These are phyloP conservation scores for Puccinia triticina DNA, from an alignment of 1,284 basidiomycete genomes.

Conservation along the genomic window DNA sequence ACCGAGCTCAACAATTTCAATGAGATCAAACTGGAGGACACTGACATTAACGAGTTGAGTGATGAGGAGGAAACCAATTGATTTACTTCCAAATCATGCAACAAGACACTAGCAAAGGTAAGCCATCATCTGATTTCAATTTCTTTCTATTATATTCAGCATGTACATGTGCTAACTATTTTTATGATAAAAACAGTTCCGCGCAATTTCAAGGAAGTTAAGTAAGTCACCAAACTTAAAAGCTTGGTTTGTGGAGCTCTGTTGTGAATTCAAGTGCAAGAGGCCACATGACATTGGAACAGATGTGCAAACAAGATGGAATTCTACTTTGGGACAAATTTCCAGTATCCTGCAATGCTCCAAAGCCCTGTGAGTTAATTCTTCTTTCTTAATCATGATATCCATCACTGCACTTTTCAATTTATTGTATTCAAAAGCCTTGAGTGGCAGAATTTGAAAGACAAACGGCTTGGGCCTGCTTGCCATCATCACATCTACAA, in stretches of 20 bases:
- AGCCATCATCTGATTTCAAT: too few relatives aligned
- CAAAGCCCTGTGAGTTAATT: neutral
- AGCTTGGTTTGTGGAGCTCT: too few relatives aligned
- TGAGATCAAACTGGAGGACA: neutral
- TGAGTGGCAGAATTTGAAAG: constrained; percentile 4
- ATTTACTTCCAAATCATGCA: neutral
- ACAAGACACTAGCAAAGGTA: neutral
- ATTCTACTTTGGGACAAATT: neutral
- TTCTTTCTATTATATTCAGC: too few relatives aligned
- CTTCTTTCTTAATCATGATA: neutral
- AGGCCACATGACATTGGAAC: too few relatives aligned
- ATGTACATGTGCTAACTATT: too few relatives aligned
- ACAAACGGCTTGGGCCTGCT: neutral
- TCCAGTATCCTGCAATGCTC: neutral
- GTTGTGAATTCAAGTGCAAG: too few relatives aligned
- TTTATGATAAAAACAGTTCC: neutral
- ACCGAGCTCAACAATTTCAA: too few relatives aligned
- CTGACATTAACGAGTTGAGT: neutral
- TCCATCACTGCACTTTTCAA: neutral
- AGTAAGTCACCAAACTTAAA: neutral
- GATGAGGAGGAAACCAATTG: neutral
- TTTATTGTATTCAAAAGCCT: neutral
- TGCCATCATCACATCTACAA: neutral
- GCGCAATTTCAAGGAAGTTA: neutral
- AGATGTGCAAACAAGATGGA: too few relatives aligned